Evolutionary conservation across 164 flowering plant species (phyloP).

Genomic region (Nymphaea colorata): DNA sequence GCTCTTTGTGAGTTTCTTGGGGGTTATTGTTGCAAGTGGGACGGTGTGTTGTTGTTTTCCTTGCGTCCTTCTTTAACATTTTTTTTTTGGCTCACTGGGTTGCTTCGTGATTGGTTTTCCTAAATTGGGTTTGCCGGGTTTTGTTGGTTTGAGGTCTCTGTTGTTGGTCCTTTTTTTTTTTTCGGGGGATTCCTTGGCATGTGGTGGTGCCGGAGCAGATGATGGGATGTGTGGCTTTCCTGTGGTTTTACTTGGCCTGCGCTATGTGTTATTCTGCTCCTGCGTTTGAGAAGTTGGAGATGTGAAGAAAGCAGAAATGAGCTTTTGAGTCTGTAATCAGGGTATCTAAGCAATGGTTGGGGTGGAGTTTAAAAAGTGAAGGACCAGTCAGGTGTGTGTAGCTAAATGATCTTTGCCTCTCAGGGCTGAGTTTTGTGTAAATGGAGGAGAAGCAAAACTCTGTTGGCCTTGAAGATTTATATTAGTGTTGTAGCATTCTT

Average conservation of each 20-base stretch:
- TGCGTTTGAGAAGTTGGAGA: background rate
- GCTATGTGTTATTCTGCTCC: background rate
- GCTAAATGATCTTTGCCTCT: background rate
- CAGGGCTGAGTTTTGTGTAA: background rate
- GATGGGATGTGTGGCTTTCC: background rate
- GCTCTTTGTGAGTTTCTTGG: background rate
- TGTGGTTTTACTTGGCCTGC: background rate
- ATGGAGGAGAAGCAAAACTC: background rate
- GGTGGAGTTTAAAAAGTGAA: background rate
- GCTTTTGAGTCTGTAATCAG: background rate
- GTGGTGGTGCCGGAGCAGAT: background rate
- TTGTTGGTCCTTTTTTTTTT: background rate
- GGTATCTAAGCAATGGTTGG: background rate
- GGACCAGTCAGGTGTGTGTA: background rate
- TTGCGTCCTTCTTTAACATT: background rate
- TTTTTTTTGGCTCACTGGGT: background rate
- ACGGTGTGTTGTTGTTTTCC: background rate
- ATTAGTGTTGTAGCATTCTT: background rate
- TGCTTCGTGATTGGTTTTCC: background rate
- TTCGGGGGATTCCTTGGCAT: background rate
- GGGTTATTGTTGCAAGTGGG: background rate
- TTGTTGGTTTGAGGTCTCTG: background rate
- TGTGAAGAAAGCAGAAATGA: background rate
- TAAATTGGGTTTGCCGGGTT: background rate
- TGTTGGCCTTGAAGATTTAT: background rate